phyloP scores from a whole-genome alignment of 257 asterid species.

The Penstemon barbatus region DNA sequence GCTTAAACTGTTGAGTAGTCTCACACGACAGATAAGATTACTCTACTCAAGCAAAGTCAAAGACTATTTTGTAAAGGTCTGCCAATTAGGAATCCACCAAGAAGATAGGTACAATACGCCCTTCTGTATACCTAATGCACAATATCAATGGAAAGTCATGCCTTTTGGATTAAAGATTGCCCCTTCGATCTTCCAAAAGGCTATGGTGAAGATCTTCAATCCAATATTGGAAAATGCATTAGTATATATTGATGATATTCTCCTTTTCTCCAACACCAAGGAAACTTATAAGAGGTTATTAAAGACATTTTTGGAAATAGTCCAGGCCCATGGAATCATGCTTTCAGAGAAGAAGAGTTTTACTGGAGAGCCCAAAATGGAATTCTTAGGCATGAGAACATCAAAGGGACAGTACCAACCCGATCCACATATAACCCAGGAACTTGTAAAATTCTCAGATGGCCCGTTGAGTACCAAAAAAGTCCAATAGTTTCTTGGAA shows the following conservation, averaged over 20 bases:
- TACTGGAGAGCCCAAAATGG: neutral
- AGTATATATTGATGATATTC: neutral
- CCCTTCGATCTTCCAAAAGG: neutral
- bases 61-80: no score
- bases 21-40: no score
- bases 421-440: neutral
- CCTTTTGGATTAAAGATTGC: neutral
- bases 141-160: no score
- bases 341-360: neutral
- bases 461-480: no score
- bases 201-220: neutral
- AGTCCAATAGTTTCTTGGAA: no score
- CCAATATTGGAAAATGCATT: neutral
- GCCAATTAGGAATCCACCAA: neutral
- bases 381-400: neutral
- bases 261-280: neutral
- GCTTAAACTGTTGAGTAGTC: no score
- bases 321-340: neutral
- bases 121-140: neutral
- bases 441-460: neutral
- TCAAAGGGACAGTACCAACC: neutral
- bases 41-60: no score
- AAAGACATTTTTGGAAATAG: neutral
- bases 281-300: neutral
- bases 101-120: conserved; percentile 1